A percentile compares a stretch with the other conserved stretches of the same genome.
Conservation (phyloP, 805 yeast genomes). For the Kodamaea leandrae region DNA sequence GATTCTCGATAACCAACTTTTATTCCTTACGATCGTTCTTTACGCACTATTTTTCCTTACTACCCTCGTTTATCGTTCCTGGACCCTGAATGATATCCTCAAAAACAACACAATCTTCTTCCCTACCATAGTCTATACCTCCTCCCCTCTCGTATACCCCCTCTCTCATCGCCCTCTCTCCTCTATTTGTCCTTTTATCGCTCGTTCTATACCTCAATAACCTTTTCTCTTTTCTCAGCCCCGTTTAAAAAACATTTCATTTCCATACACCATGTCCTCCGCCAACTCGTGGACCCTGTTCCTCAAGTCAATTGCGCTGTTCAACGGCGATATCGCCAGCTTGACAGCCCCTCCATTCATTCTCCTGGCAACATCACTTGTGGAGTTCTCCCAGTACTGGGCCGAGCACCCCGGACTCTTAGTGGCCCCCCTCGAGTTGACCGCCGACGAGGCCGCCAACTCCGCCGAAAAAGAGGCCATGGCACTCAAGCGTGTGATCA, state of each 20-base stretch:
- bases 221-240: not conserved
- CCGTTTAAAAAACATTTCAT: no score
- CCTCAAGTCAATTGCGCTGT: constrained; percentile 84
- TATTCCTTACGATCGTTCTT: no score
- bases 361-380: constrained; percentile 81
- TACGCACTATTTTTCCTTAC: no score
- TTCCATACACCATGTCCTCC: constrained; percentile 17
- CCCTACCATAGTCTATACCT: no score
- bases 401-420: constrained; percentile 86
- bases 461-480: constrained; percentile 35
- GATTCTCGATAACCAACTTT: no score
- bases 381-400: constrained; percentile 95
- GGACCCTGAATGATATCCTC: no score
- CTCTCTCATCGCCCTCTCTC: no score
- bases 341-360: constrained; percentile 98
- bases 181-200: no score
- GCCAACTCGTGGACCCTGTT: constrained; percentile 82
- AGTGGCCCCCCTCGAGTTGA: constrained; percentile 61
- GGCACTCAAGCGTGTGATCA: constrained; percentile 66
- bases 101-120: no score
- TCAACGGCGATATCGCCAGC: constrained; percentile 89
- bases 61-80: no score
- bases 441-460: constrained; percentile 37
- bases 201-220: not conserved
- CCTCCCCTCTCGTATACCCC: no score